phyloP scores from a whole-genome alignment of 2,329 filamentous ascomycete genomes.

The Chlorencoelia australis region DNA sequence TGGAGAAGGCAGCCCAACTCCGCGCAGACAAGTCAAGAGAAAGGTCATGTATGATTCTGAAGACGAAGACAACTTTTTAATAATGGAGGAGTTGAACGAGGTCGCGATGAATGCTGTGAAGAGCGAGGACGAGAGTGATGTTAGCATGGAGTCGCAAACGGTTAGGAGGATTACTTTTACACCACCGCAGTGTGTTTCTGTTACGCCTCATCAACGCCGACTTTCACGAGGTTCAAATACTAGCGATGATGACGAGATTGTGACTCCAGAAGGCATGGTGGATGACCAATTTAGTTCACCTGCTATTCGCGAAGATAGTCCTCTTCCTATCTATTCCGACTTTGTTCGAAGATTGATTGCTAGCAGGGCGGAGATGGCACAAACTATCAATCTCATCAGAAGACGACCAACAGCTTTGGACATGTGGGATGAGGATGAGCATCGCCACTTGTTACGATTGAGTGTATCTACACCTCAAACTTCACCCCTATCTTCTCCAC shows the following conservation, averaged over 20 bases:
- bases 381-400: constrained; percentile 12
- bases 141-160: too few relatives aligned
- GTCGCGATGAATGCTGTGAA: neutral
- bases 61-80: neutral
- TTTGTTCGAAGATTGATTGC: constrained; percentile 14
- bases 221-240: neutral
- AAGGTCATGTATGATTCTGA: neutral
- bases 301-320: constrained; percentile 1
- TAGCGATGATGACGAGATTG: neutral
- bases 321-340: constrained; percentile 11
- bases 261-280: constrained; percentile 3
- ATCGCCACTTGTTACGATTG: neutral
- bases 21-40: neutral
- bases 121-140: neutral
- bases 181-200: neutral
- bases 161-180: too few relatives aligned
- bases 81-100: neutral
- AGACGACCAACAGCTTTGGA: constrained; percentile 14
- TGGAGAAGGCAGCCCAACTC: neutral
- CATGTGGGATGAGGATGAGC: constrained; percentile 15
- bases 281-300: constrained; percentile 1
- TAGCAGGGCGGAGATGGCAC: constrained; percentile 14
- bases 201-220: neutral
- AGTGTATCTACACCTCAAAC: neutral
- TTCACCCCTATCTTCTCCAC: too few relatives aligned